Conservation (phyloP, 2,329 filamentous ascomycete species). For the Exophiala dermatitidis region DNA sequence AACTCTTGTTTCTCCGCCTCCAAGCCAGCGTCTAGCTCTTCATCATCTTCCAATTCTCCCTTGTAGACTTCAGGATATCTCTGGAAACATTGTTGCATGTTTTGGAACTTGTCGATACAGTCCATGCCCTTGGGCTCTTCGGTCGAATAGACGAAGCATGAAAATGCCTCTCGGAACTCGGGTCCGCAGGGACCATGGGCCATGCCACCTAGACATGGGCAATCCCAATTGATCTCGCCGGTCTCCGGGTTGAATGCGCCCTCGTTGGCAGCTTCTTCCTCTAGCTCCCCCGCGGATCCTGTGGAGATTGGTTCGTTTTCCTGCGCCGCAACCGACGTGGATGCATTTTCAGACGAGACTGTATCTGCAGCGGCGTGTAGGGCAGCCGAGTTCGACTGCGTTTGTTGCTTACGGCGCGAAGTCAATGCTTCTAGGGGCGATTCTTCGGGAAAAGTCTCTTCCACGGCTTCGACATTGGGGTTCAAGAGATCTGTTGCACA, state of each 20-base stretch:
- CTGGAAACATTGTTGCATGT: slow-evolving; percentile 96
- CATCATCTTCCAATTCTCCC: slow-evolving; percentile 74
- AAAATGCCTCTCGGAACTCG: slow-evolving; percentile 91
- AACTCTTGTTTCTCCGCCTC: slow-evolving; percentile 31
- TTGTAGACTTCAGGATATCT: slow-evolving; percentile 89
- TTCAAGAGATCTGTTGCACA: slow-evolving; percentile 24
- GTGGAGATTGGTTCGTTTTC: slow-evolving; percentile 22
- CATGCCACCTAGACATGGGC: slow-evolving; percentile 95
- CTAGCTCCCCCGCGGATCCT: slow-evolving; percentile 49
- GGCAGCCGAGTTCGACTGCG: slow-evolving; percentile 44
- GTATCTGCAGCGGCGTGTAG: slow-evolving; percentile 34
- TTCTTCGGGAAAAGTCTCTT: slow-evolving; percentile 11
- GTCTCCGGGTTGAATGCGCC: slow-evolving; percentile 97
- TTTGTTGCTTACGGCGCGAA: slow-evolving; percentile 28
- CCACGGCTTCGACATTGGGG: slow-evolving; percentile 21
- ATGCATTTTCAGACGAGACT: slow-evolving; percentile 19
- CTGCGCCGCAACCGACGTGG: slow-evolving; percentile 13
- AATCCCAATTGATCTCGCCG: slow-evolving; percentile 99
- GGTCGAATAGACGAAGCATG: slow-evolving; percentile 93
- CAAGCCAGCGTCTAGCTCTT: slow-evolving; percentile 43
- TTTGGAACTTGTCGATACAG: slow-evolving; percentile 95
- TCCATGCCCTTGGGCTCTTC: slow-evolving; percentile 97
- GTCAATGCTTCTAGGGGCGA: slow-evolving; percentile 24
- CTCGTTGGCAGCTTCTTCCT: slow-evolving; percentile 76
- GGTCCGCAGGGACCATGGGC: slow-evolving; percentile 91